Percentiles rank a stretch among this genome's conserved stretches.
These are phyloP conservation scores for Bruguiera parviflora DNA, from an alignment of 345 rosid species.

Conservation along the genomic window DNA sequence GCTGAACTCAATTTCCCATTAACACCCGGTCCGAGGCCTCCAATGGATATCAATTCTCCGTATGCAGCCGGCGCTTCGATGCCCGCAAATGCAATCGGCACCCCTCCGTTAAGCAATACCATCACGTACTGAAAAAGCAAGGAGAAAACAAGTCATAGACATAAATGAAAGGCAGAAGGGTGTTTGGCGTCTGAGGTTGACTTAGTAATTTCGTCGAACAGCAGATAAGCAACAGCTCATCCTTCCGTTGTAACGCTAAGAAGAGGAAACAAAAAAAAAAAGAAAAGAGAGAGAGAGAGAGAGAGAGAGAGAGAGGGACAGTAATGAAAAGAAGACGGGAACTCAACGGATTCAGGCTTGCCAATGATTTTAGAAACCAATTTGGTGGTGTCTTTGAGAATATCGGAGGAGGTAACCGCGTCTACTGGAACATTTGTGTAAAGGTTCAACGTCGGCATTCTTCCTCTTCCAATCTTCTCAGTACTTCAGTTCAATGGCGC, in stretches of 20 bases:
- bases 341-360: constrained; percentile 84
- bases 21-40: constrained; percentile 70
- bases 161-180: not conserved
- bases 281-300: too few relatives aligned
- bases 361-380: constrained; percentile 84
- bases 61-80: constrained; percentile 88
- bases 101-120: constrained; percentile 73
- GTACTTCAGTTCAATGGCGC: not conserved
- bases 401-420: constrained; percentile 73
- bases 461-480: not conserved
- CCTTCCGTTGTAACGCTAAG: not conserved
- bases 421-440: constrained; percentile 86
- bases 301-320: not conserved
- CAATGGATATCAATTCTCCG: constrained; percentile 83
- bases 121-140: constrained; percentile 66
- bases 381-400: constrained; percentile 88
- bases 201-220: constrained; percentile 41
- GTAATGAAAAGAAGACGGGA: not conserved
- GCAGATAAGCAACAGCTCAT: constrained; percentile 15
- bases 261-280: not conserved
- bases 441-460: constrained; percentile 84
- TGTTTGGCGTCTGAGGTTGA: not conserved
- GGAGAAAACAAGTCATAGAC: not conserved
- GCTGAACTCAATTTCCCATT: constrained; percentile 76
- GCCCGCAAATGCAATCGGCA: constrained; percentile 84